Conservation (phyloP, 2,329 filamentous ascomycete genomes). For the Ophiostoma quercus region DNA sequence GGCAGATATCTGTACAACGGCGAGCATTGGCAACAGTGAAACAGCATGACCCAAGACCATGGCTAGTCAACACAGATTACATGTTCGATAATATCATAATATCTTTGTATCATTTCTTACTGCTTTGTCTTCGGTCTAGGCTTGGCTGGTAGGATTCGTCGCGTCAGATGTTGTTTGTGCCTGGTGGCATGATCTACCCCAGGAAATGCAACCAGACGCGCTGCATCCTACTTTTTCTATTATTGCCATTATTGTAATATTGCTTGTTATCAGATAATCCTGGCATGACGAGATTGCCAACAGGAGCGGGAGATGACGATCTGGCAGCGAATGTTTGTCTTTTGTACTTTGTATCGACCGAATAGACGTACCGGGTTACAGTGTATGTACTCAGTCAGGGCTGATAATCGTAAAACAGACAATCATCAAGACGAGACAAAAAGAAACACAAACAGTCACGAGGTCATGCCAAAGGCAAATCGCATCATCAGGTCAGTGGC, state of each 20-base stretch:
- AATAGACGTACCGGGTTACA: too few species aligned
- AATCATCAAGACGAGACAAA: neutral
- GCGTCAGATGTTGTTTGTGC: constrained; percentile 17
- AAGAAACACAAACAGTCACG: neutral
- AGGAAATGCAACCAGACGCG: constrained; percentile 9
- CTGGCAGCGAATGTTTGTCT: too few species aligned
- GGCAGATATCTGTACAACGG: neutral
- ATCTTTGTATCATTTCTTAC: too few species aligned
- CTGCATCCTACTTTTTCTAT: neutral
- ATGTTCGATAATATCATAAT: too few species aligned
- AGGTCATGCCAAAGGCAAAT: neutral
- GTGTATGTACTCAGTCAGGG: neutral
- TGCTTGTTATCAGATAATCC: too few species aligned
- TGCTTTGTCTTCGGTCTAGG: neutral
- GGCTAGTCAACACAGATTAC: neutral
- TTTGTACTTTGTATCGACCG: too few species aligned
- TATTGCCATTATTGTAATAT: neutral
- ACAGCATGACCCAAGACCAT: neutral
- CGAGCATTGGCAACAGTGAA: neutral
- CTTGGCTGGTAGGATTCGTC: neutral
- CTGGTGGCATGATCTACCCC: constrained; percentile 20
- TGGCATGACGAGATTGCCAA: too few species aligned
- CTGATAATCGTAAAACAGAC: neutral
- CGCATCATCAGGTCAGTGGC: neutral
- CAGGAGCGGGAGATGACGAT: too few species aligned